Evolutionary conservation across 192 early-diverging fungal genomes (phyloP), one percentile per base, ranked within the genome.

Genomic region (Gryganskiella cystojenkinii): DNA sequence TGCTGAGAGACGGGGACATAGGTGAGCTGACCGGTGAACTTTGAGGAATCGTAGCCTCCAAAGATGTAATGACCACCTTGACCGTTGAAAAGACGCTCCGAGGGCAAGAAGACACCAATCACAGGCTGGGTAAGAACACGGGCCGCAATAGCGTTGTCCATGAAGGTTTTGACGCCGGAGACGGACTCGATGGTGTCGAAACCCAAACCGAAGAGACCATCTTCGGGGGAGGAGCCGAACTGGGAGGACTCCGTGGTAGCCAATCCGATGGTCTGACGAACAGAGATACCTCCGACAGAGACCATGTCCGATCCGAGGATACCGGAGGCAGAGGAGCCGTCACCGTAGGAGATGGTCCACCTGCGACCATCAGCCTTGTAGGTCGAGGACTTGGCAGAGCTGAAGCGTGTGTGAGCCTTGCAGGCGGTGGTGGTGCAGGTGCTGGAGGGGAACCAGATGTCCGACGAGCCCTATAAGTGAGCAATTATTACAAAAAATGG

Each of bases 301-400:
- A 91, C 84, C n/a, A 83, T 87, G 43, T 91, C 90, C 53, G 44
- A 27, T 22, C 50, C 78, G 31, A 76, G 51, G 33, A 65, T 56
- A 56, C 83, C 83, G 22, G 50, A 61, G 10, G 83, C 70, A n/a
- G 51, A 55, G 15, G 87, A 87, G 34, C 84, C 86, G 71, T 90
- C 90, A 51, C 87, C 90, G 66, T 90, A 90, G 10, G 81, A 80
- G 24, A 90, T 89, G 0, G 70, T 70, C 87, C 88, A 90, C 30
- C 80, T 61, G 33, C 82, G 79, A 1, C 86, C 86, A 47, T 84
- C 86, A 3, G 76, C 57, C 55, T 81, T 70, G 82, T 83, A 85
- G 4, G 89, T 87, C 7, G 81, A 79, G 15, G 84, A 85, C 66
- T 80, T 80, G 52, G 71, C 64, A 13, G 81, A 75, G 50, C 78